A percentile compares a stretch with the other conserved stretches of the same genome.
Evolutionary conservation across 108 stramenopile genomes (phyloP).

Genomic region (Parietichytrium sp.): DNA sequence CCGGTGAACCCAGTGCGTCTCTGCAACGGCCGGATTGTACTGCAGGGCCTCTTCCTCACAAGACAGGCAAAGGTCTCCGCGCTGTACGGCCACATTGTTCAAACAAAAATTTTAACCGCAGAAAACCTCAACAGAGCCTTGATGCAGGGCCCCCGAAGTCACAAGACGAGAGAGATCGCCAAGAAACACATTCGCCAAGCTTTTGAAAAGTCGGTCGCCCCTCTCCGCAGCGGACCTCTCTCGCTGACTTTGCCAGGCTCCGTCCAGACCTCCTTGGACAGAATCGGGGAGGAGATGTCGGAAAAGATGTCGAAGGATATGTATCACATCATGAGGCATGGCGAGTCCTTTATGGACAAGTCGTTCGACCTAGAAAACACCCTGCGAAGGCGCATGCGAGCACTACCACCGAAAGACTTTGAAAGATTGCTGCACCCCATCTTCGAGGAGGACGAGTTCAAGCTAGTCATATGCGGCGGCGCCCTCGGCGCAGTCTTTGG

Average conservation of each 20-base stretch:
- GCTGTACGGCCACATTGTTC: constrained; percentile 6
- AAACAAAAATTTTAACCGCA: background rate
- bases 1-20: constrained; percentile 73
- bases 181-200: background rate
- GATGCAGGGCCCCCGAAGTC: background rate
- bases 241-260: background rate
- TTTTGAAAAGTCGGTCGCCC: background rate
- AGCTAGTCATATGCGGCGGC: constrained; percentile 82
- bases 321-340: background rate
- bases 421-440: constrained; percentile 88
- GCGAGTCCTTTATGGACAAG: constrained; percentile 78
- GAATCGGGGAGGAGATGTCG: background rate
- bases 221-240: background rate
- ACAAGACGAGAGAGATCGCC: background rate
- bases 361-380: constrained; percentile 84
- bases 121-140: background rate
- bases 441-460: constrained; percentile 89
- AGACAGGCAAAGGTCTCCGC: constrained; percentile 76
- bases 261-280: background rate
- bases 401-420: constrained; percentile 73
- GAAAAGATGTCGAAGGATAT: background rate
- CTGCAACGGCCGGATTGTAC: constrained; percentile 36
- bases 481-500: constrained; percentile 78
- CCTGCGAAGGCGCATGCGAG: constrained; percentile 69
- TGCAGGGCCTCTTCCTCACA: constrained; percentile 83